Evolutionary conservation across 2,329 filamentous ascomycete species (phyloP), one percentile per base, ranked within the genome.

Genomic region (Ilyonectria destructans): DNA sequence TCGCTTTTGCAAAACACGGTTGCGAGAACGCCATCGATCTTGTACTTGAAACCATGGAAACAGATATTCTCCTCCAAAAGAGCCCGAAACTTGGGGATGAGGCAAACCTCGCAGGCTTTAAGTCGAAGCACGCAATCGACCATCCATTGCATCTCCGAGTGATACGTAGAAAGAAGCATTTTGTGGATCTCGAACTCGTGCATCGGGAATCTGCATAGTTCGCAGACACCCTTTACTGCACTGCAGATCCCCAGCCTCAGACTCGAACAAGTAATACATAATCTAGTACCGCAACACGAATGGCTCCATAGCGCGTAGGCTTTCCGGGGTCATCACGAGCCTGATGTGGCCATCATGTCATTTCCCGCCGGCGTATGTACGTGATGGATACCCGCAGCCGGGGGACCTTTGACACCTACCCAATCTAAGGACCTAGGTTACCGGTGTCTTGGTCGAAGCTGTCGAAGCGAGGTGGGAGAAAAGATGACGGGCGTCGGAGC

Each of bases 401-500:
- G 21, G 31, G 21, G 40, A 23, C 26, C 26, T 63, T 46, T 46
- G 52, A 57, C 45, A 52, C 57, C 52, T 56, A 60, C 40, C 26
- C 19, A 26, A 51, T 52, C 26, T 52, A 21, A 52, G 48, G 40
- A 37, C 12, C 33, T 58, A 62, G 37, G 58, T 62, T 67, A 67
- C 64, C 64, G 55, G 49, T 33, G 52, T 58, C 54, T 45, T 52
- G 64, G 64, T 58, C 62, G 37, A 65, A 59, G 56, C 62, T 48
- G 58, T 52, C 49, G 31, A 35, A 23, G 51, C 51, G 48, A 60
- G 19, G 33, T 43, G 43, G 40, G 51, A 52, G n/a, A 33, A 49
- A 40, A 21, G 54, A 57, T 62, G 64, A 67, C 64, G 54, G 64
- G 35, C 58, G 56, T 67, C 58, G 52, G 63, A 46, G 58, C 29